phyloP scores from a whole-genome alignment of 805 yeast species.

The Tetrapisispora taiwanensis region DNA sequence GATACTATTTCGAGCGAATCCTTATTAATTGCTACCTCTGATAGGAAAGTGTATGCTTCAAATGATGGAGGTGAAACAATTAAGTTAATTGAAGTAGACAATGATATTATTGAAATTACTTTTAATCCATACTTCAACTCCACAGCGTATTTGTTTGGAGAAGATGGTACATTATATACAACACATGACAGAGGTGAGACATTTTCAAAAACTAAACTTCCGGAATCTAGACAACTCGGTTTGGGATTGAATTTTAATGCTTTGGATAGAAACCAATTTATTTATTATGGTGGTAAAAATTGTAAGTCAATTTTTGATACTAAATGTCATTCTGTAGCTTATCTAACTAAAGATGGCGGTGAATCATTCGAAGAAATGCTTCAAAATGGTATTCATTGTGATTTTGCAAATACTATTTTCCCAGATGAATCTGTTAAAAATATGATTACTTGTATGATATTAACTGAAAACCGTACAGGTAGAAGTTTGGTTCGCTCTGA shows the following conservation, averaged over 20 bases:
- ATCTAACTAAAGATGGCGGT: constrained; percentile 61
- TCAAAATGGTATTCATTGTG: constrained; percentile 50
- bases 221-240: constrained; percentile 36
- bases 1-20: constrained; percentile 48
- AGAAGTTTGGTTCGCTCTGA: constrained; percentile 37
- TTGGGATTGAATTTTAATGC: constrained; percentile 55
- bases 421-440: constrained; percentile 36
- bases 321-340: constrained; percentile 50
- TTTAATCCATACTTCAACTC: constrained; percentile 42
- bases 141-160: constrained; percentile 35
- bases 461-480: constrained; percentile 26
- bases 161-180: constrained; percentile 38
- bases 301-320: constrained; percentile 40
- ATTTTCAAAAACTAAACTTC: constrained; percentile 41
- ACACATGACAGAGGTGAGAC: constrained; percentile 61
- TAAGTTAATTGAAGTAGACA: constrained; percentile 28
- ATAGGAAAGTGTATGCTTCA: constrained; percentile 49
- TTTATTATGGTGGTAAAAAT: constrained; percentile 56
- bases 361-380: constrained; percentile 43
- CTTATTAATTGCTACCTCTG: constrained; percentile 47
- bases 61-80: constrained; percentile 57
- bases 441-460: constrained; percentile 55
- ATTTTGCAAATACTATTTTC: constrained; percentile 51
- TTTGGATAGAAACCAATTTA: constrained; percentile 43
- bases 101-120: constrained; percentile 42